Base-by-base conservation (phyloP, 2,329 filamentous ascomycete genomes). In the Trichoderma sp. region DNA sequence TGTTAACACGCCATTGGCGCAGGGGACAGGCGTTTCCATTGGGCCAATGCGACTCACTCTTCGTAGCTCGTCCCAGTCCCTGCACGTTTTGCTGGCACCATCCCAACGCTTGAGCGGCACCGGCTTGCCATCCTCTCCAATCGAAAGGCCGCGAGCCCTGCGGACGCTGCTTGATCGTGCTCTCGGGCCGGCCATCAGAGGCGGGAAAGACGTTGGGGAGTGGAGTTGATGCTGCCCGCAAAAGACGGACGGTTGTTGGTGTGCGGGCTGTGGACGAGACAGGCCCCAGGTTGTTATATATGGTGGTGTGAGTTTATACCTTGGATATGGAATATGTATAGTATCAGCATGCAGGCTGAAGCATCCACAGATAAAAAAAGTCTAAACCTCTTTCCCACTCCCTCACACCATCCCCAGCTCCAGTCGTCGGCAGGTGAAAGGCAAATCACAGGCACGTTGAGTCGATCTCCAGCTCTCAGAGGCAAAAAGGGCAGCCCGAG, bases 51-150 rank as follows among this genome's bases (percentile, higher is more conserved):
- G 43, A 79, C 84, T 77, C 77, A 87, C 86, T 77, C 82, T 82
- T 75, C 81, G 81, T 53, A 87, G 75, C 39, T 79, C 81, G 68
- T 88, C 83, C 86, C 86, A 88, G 17, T 80, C 75, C 15, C 77
- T 75, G 68, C 79, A 83, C 1, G 82, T 81, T 73, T 81, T 82
- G 17, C 84, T 82, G 34, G 81, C 82, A 67, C 86, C 86, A 73
- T 88, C 85, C 85, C 86, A 88, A 73, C 84, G 82, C 78, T 82
- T 83, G n/a, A 87, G 76, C 13, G 73, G 62, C 32, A 73, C 70
- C 34, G 67, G 64, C 50, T 72, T 66, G 32, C 74, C 71, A 69
- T 74, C 65, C 71, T 75, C 75, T 53, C 68, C 76, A 58, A 80
- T 80, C 43, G 79, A 75, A 59, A 76, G 74, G 12, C 79, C 80